Base-by-base conservation (phyloP, 257 asterid genomes). In the Solanum ossicruentum region DNA sequence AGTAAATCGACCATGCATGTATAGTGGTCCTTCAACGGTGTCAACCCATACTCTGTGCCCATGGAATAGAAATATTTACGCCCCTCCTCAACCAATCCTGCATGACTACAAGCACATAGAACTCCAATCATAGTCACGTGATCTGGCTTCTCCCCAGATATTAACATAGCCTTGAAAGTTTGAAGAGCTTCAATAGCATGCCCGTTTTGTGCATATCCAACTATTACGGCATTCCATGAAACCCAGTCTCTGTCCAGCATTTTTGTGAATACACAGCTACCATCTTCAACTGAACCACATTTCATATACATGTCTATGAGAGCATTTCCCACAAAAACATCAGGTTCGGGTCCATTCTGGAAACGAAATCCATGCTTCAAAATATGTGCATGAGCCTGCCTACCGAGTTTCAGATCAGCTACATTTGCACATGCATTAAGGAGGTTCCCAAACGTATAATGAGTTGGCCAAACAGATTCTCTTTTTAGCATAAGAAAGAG, bases 301-400 rank as follows among this genome's bases (percentile, higher is more conserved):
- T 83, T 83, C 85, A 69, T 83, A 83, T 83, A 83, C 85, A 83
- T 83, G 66, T 83, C 85, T 83, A 83, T 83, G 10, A 69, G 81
- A 69, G 70, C 56, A 69, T 83, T 83, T 36, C 85, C 81, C 55
- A 83, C 85, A 39, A 83, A 83, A 54, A 83, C 81, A 83, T 83
- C 85, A 20, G 85, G 41, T 56, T 83, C 81, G 3, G 85, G 85
- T 32, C 81, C 85, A 69, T 83, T 39, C 81, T 52, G 85, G 69
- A 83, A 83, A 32, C 18, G 57, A 54, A 83, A 83, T 18, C 85
- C 85, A 7, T 83, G 85, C 56, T 83, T 83, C 85, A 69, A 83
- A 83, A 83, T 67, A 69, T 83, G 85, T 47, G 85, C 45, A 69
- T 83, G 85, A 69, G 81, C 81, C 66, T 83, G 85, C 81, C 85